Evolutionary conservation across 164 flowering plant genomes (phyloP).

Genomic region (Dillenia turbinata): DNA sequence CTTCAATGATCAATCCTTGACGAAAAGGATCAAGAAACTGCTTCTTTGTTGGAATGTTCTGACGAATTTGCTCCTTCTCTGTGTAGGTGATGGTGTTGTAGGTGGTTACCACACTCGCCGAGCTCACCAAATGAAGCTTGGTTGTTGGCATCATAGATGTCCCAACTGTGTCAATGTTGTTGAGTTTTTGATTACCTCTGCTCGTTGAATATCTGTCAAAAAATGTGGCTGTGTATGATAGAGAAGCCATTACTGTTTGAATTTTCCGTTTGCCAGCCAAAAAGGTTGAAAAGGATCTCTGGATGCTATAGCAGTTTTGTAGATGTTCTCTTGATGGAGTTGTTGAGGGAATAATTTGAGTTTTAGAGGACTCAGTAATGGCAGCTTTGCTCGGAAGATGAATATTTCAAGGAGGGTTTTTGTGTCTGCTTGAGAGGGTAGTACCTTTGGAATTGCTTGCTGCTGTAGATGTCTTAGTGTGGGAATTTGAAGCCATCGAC

Average conservation of each 20-base stretch:
- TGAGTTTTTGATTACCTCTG: slow-evolving; percentile 18
- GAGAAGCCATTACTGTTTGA: slow-evolving; percentile 15
- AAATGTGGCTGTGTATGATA: slow-evolving; percentile 8
- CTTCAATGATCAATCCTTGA: slow-evolving; percentile 50
- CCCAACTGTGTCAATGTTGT: slow-evolving; percentile 26
- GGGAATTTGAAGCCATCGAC: not conserved
- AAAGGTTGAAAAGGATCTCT: slow-evolving; percentile 2
- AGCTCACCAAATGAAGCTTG: slow-evolving; percentile 17
- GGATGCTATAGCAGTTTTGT: slow-evolving; percentile 4
- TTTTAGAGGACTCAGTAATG: not conserved
- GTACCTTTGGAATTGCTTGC: not conserved
- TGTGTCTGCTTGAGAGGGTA: not conserved
- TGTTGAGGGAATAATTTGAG: slow-evolving; percentile 4
- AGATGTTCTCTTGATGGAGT: not conserved
- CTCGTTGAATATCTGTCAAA: slow-evolving; percentile 14
- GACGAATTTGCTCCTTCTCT: slow-evolving; percentile 23
- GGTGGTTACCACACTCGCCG: slow-evolving; percentile 18
- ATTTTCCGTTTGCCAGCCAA: too few relatives aligned
- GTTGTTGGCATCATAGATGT: slow-evolving; percentile 7
- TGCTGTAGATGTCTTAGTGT: not conserved
- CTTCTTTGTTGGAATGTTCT: slow-evolving; percentile 50
- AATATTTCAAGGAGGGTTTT: not conserved
- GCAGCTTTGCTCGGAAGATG: not conserved
- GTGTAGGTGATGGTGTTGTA: slow-evolving; percentile 9
- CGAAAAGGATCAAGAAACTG: slow-evolving; percentile 40